Base-by-base conservation (phyloP, 2,329 filamentous ascomycete species). In the Coniella vitis region DNA sequence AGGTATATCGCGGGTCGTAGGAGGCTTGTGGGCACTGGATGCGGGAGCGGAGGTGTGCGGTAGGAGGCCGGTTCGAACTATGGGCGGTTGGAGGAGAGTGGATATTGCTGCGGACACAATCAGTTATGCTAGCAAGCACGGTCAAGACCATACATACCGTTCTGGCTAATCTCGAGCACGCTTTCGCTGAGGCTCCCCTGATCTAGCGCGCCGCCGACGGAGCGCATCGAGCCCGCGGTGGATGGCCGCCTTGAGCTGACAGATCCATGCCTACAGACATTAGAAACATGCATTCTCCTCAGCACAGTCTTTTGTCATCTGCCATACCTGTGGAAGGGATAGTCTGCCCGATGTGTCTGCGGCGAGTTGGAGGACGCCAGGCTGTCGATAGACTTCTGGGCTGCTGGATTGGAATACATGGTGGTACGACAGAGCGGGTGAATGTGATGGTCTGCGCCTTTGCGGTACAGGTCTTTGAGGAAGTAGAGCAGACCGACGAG, bases 41-140 rank as follows among this genome's bases (percentile, higher is more conserved):
- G 70, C 65, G 2, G 87, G 79, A 3, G 85, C 81, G 2, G 83
- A 75, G 1, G 84, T 85, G 65, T 94, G 86, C 19, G 90, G 86
- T 47, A 90, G 75, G 43, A 95, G 77, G 49, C 91, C 90, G 2
- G 90, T 95, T 55, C 91, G 82, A 49, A 94, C 82, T 57, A 95
- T 95, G 3, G 91, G 88, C 22, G 89, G 85, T 61, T 95, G 87
- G 4, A 97, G 78, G n/a, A 97, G 76, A 1, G 89, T 95, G 8
- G 90, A 95, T 58, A 97, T 97, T 54, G 93, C 86, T 88, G 55
- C 12, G 48, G 47, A 22, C 25, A 29, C 48, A 41, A 45, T 54
- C 37, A 52, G 52, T 36, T 35, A 52, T 40, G 43, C 32, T 16
- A 16, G 22, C 21, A 25, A 17, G 20, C 5, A 19, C n/a, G 10